Base-by-base conservation (phyloP, 768 basidiomycete genomes). In the Coprinopsis sp. region DNA sequence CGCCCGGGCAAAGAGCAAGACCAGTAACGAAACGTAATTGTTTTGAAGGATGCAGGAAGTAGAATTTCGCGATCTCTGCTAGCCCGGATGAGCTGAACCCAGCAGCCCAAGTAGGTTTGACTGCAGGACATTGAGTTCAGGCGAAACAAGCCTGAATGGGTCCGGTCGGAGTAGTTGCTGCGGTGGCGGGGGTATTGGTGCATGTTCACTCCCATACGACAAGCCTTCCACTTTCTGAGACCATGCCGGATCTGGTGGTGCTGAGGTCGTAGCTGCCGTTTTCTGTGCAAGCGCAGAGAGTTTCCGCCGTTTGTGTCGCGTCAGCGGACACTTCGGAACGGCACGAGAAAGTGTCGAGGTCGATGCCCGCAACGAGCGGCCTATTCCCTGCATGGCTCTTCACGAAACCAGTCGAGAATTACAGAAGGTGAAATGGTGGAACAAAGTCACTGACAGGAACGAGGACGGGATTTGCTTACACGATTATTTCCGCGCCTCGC, bases 61-160 rank as follows among this genome's bases (percentile, higher is more conserved):
- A 97, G 67, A 90, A 93, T 53, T 89, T 79, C 2, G 95, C 93
- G 44, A 96, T 83, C 42, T 88, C 82, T 50, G 84, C 81, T 42
- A 98, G 81, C 3, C 82, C 80, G 95, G 89, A 63, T 97, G 91
- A 6, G 91, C 87, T 2, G 89, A 85, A 16, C 91, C 93, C 6
- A 98, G 76, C 31, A 98, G 76, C 49, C 72, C 69, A 50, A 92
- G 72, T 34, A 98, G 73, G 40, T 79, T 84, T 16, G 77, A 72
- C 47, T 85, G 82, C 33, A 99, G 71, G 45, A 76, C 71, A 21
- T 74, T 62, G 27, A 98, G 77, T 60, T 98, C 88, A 13, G 81
- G 66, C 33, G 79, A 77, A 50, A 96, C 78, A 33, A 93, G 67
- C 8, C 69, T 57, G 57, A 83, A 79, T 21, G 92, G 89, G 60